phyloP scores from a whole-genome alignment of 345 rosid genomes.

The Crucihimalaya himalaica region DNA sequence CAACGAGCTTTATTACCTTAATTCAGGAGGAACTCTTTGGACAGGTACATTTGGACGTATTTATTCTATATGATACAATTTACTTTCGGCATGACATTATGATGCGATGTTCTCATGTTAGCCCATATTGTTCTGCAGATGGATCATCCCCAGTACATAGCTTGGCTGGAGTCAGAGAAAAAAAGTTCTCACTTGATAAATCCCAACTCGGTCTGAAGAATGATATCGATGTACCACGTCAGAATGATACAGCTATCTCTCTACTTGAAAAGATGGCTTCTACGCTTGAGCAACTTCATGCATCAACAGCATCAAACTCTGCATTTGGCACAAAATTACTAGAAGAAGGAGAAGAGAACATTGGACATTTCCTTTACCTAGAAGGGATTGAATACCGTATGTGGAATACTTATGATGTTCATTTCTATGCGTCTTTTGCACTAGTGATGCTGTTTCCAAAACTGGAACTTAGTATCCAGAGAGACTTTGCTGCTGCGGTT shows the following conservation, averaged over 20 bases:
- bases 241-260: conserved; percentile 54
- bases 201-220: conserved; percentile 47
- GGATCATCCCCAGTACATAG: conserved; percentile 76
- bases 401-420: conserved; percentile 99
- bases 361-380: conserved; percentile 89
- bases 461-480: conserved; percentile 83
- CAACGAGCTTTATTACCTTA: conserved; percentile 93
- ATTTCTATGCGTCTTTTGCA: conserved; percentile 89
- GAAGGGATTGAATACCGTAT: conserved; percentile 89
- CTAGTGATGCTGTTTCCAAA: conserved; percentile 87
- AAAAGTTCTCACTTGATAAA: conserved; percentile 76
- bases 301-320: conserved; percentile 65
- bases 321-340: conserved; percentile 91
- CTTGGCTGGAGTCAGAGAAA: conserved; percentile 59
- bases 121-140: conserved; percentile 48
- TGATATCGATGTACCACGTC: conserved; percentile 33
- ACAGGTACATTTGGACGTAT: conserved; percentile 54
- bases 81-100: background rate
- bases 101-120: background rate
- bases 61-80: background rate
- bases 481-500: conserved; percentile 93
- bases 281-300: conserved; percentile 60
- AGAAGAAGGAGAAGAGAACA: conserved; percentile 87
- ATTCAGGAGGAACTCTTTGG: conserved; percentile 92
- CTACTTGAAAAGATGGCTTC: conserved; percentile 79